These are phyloP conservation scores for Pleurotus tuber-regium DNA, from an alignment of 768 basidiomycete species.

Conservation along the genomic window DNA sequence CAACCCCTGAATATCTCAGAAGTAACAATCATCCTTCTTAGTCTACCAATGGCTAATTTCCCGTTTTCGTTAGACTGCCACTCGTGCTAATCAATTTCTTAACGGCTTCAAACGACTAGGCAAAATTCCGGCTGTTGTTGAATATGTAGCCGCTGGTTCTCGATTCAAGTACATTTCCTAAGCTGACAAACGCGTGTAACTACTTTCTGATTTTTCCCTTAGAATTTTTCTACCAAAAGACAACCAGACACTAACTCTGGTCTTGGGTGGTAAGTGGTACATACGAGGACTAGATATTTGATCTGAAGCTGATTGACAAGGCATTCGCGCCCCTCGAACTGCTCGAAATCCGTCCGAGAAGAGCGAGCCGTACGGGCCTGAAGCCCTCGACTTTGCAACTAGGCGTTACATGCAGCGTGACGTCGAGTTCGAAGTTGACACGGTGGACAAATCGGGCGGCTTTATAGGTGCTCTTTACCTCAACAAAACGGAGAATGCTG, in stretches of 20 bases:
- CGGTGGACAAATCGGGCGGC: conserved; percentile 91
- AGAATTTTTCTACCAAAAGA: conserved; percentile 87
- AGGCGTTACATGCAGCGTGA: conserved; percentile 92
- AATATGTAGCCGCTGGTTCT: conserved; percentile 92
- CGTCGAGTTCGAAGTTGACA: conserved; percentile 89
- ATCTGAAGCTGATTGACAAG: conserved; percentile 31
- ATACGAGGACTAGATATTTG: conserved; percentile 3
- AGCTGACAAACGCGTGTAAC: conserved; percentile 2
- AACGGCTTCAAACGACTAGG: conserved; percentile 91
- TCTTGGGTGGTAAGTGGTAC: conserved; percentile 65
- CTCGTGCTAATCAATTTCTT: conserved; percentile 83
- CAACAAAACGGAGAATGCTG: conserved; percentile 86
- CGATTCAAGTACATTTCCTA: conserved; percentile 76
- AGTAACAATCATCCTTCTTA: conserved; percentile 35
- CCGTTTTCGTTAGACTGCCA: conserved; percentile 42
- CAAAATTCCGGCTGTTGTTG: conserved; percentile 80
- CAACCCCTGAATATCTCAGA: conserved; percentile 91
- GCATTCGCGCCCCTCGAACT: conserved; percentile 79
- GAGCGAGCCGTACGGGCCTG: conserved; percentile 83
- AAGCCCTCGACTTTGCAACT: conserved; percentile 77
- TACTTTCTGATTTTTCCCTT: conserved; percentile 4
- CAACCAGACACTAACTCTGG: conserved; percentile 90
- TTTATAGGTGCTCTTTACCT: conserved; percentile 88
- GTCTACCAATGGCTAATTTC: background rate
- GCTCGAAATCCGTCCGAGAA: conserved; percentile 81